Percentiles rank a stretch among this genome's conserved stretches.
Conservation (phyloP, 148 eudicot genomes). For the Heliosperma pusillum region DNA sequence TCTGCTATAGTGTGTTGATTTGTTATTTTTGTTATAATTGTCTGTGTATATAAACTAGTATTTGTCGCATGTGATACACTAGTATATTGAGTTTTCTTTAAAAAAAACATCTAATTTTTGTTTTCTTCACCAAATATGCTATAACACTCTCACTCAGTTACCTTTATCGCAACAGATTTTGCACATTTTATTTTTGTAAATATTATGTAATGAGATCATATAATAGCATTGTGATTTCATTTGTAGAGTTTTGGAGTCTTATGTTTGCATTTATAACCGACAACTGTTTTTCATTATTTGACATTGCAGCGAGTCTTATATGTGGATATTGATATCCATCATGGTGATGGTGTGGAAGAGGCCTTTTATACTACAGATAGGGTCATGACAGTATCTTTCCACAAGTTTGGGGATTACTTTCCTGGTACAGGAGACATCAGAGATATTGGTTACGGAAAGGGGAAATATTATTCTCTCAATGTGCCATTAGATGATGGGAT, state of each 20-base stretch:
- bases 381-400: slow-evolving; percentile 72
- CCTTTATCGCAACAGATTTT: not conserved
- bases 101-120: not conserved
- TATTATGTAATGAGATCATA: not conserved
- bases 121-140: not conserved
- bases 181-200: not conserved
- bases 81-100: not conserved
- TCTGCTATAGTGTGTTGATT: not conserved
- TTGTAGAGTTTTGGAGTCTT: not conserved
- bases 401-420: slow-evolving; percentile 68
- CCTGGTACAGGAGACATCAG: slow-evolving; percentile 66
- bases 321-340: slow-evolving; percentile 72
- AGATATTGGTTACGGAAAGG: slow-evolving; percentile 51
- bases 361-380: slow-evolving; percentile 74
- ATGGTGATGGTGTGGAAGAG: slow-evolving; percentile 73
- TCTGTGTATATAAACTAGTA: not conserved
- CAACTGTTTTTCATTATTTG: slow-evolving; percentile 5
- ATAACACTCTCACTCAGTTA: not conserved
- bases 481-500: slow-evolving; percentile 71
- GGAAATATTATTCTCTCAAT: slow-evolving; percentile 64
- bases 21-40: not conserved
- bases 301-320: slow-evolving; percentile 58
- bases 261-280: not conserved
- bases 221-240: not conserved
- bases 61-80: not conserved